These are phyloP conservation scores for Yamadazyma dendronema DNA, from an alignment of 1,139 yeast genomes.

Conservation along the genomic window DNA sequence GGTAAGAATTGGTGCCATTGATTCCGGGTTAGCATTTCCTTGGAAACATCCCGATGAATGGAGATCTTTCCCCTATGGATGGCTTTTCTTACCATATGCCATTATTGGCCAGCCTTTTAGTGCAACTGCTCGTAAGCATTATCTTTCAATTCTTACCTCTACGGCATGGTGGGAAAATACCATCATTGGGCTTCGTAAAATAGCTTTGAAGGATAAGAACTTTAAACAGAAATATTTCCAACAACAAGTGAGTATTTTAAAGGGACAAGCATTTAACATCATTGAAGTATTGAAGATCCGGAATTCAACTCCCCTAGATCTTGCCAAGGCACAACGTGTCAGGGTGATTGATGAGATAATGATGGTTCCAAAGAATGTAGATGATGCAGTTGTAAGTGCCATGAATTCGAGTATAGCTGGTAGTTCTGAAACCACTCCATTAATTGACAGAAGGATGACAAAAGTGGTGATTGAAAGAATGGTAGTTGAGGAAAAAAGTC, in stretches of 20 bases:
- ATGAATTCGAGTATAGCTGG: slow-evolving; percentile 5
- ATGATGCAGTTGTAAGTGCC: slow-evolving; percentile 5
- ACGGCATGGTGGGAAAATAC: slow-evolving; percentile 72
- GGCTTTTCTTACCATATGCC: slow-evolving; percentile 66
- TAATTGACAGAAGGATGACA: slow-evolving; percentile 7
- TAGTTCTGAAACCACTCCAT: slow-evolving; percentile 9
- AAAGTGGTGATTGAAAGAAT: slow-evolving; percentile 50
- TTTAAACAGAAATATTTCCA: slow-evolving; percentile 67
- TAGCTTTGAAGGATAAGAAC: slow-evolving; percentile 57
- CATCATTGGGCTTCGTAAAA: slow-evolving; percentile 41
- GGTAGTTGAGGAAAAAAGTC: slow-evolving; percentile 56
- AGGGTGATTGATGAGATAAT: slow-evolving; percentile 61
- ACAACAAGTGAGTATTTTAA: slow-evolving; percentile 67
- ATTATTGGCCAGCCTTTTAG: slow-evolving; percentile 71
- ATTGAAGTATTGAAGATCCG: slow-evolving; percentile 60
- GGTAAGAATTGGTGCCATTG: slow-evolving; percentile 69
- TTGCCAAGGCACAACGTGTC: slow-evolving; percentile 58
- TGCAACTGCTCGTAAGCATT: slow-evolving; percentile 53
- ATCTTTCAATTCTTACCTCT: slow-evolving; percentile 58
- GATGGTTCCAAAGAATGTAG: slow-evolving; percentile 48
- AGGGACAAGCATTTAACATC: slow-evolving; percentile 79
- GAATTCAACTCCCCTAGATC: slow-evolving; percentile 66
- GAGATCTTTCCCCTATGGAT: slow-evolving; percentile 79
- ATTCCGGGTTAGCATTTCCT: slow-evolving; percentile 74
- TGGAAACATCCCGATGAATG: slow-evolving; percentile 86